Evolutionary conservation across 805 yeast species (phyloP), one percentile per base, ranked within the genome.

Genomic region (Spathaspora passalidarum): DNA sequence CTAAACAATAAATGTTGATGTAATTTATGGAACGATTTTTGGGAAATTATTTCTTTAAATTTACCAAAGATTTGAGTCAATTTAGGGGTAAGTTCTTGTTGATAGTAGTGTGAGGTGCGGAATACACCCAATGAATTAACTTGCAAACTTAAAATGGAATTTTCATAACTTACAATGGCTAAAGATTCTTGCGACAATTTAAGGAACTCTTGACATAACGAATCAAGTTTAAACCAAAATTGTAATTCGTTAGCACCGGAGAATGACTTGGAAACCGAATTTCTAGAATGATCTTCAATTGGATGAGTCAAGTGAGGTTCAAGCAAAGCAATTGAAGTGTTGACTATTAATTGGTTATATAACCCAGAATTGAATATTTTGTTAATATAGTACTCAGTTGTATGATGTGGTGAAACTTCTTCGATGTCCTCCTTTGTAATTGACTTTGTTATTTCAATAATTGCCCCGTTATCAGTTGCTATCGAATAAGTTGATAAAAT

Each of bases 191-290:
- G 73, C 16, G 81, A 71, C 40, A 75, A 73, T 48, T 78, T 84
- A 48, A 76, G 77, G 44, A 86, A 71, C 56, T 90, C 96, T 46
- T 77, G 79, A 58, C 96, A 84, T 20, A 90, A 69, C 2, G 87
- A 74, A 47, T 82, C 84, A 47, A 91, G 76, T 49, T 84, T 80
- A 26, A 77, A 69, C 86, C 96, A 83, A 54, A 82, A 82, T 23
- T 73, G 73, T 40, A 69, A 69, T 2, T 66, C 62, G 29, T 65
- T 60, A 37, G 63, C 65, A 23, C 25, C 25, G 9, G 25, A 22
- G 9, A 29, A 29, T 29, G 34, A 14, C 14, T 29, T 29, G 6
- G 14, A n/a, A 10, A 29, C 14, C 14, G 34, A 13, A 6, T 13
- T 14, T 29, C 32, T 39, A 6, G 34, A 29, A 2, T 42, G 26